Base-by-base conservation (phyloP, 106 monocot species). In the Dioscorea dumetorum region DNA sequence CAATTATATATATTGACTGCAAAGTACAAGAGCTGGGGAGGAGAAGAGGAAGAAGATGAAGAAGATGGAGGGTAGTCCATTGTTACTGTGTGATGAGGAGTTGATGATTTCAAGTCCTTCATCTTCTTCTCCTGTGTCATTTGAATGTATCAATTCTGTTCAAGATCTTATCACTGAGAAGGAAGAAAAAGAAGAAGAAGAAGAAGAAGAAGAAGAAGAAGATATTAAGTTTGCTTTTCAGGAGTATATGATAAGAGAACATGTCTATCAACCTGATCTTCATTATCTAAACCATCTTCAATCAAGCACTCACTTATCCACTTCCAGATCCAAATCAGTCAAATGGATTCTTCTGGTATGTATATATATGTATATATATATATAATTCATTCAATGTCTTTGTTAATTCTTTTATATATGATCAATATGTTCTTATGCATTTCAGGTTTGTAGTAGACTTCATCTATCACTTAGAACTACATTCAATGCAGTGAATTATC, bases 401-500 rank as follows among this genome's bases (percentile, higher is more conserved):
- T 18, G n/a, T 10, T 62, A 10, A 60, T 19, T 68, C 23, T 13
- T 24, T 18, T 21, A 21, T 15, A 2, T 52, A 15, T n/a, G n/a
- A n/a, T 54, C 8, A 28, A 61, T 5, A 22, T 23, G 22, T 53
- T 62, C 33, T 23, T 34, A 8, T 50, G 28, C 14, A 11, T 4
- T 67, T 58, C 73, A 89, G 91, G 73, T 70, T 18, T 73, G 75
- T 34, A 50, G 4, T n/a, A 51, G 74, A 66, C 68, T 83, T 21
- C 18, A 50, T 70, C 60, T 93, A 4, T n/a, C 49, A 4, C 23
- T 51, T 12, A 70, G 62, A 33, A 93, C 85, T 2, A 67, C 68
- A 17, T 93, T 86, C 57, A 77, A 67, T 23, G 80, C 92, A 5
- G 82, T 71, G 1, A 88, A 93, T 76, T 89, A 81, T 57, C 60